Evolutionary conservation across 2,329 filamentous ascomycete genomes (phyloP), one percentile per base, ranked within the genome.

Genomic region (Byssothecium circinans): DNA sequence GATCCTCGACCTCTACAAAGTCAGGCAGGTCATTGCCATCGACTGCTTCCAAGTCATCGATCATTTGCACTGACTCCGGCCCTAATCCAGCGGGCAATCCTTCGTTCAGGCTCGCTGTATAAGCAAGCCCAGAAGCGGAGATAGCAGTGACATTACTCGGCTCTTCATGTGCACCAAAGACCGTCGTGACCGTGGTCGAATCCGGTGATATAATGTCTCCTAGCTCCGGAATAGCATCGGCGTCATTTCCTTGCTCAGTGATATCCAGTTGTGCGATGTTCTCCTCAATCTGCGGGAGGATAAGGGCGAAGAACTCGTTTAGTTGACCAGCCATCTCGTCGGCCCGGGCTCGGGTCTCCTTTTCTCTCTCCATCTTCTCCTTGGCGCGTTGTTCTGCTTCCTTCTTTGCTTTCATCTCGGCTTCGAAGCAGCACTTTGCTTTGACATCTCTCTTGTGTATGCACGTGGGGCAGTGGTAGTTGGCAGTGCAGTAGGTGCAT

Each of bases 401-500:
- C 42, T 57, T 54, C 45, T 62, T 67, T 10, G 58, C 64, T 44
- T 56, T 58, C 7, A 59, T 47, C 47, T 74, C 71, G 8, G 67
- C 68, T 35, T 71, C 62, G 1, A 67, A 57, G 7, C 65, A 62
- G 45, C 72, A 74, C 29, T 67, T 69, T 7, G 60, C 56, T 37
- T 56, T 64, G 11, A 72, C 63, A 12, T 57, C 53, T 22, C 62
- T 53, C 44, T 71, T 71, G 27, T 56, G 60, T 8, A 61, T 43
- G 52, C 72, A 74, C 25, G 55, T 55, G 0, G 71, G 70, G 45
- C 72, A 74, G 53, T 74, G 68, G 44, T 63, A 74, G 48, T 68
- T 68, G 12, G 60, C 60, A 1, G 62, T 67, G 56, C 72, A 74
- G 48, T 67, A 71, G 2, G 62, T 62, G 60, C 72, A 74, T 17